Conservation (phyloP, 768 basidiomycete genomes). For the Rubroboletus satanas region DNA sequence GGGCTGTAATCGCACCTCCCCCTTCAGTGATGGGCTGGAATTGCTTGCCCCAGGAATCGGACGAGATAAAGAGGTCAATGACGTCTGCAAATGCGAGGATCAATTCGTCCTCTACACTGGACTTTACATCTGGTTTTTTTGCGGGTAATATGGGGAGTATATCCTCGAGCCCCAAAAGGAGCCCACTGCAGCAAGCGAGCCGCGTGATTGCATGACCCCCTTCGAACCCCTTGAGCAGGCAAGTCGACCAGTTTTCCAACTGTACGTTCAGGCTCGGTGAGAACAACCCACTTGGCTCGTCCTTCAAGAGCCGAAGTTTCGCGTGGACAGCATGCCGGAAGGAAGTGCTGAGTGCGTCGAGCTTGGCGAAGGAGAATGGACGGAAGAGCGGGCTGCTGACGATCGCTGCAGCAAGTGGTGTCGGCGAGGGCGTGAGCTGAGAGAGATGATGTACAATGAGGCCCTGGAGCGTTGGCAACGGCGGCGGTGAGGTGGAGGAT, state of each 20-base stretch:
- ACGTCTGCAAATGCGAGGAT: conserved; percentile 71
- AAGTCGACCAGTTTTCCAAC: conserved; percentile 48
- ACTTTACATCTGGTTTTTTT: conserved; percentile 32
- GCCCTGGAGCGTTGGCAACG: conserved; percentile 22
- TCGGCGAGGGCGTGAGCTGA: conserved; percentile 26
- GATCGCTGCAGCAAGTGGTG: conserved; percentile 32
- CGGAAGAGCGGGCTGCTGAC: conserved; percentile 30
- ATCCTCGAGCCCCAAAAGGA: conserved; percentile 64
- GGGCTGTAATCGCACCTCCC: conserved; percentile 29
- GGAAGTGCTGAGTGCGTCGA: conserved; percentile 25
- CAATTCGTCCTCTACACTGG: conserved; percentile 57
- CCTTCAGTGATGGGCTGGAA: conserved; percentile 54
- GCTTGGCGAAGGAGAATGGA: conserved; percentile 28
- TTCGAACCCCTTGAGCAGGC: conserved; percentile 54
- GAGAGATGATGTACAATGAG: conserved; percentile 30
- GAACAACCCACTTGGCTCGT: conserved; percentile 30
- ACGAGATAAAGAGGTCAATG: conserved; percentile 52
- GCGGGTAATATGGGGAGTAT: conserved; percentile 32
- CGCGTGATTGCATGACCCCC: conserved; percentile 63
- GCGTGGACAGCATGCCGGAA: conserved; percentile 33
- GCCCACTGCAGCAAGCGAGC: conserved; percentile 59
- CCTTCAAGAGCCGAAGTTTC: conserved; percentile 23
- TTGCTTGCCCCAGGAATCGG: conserved; percentile 61
- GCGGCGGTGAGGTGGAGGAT: conserved; percentile 8
- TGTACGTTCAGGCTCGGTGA: conserved; percentile 36